Conservation (phyloP, 2,329 filamentous ascomycete genomes). For the Aspergillus chevalieri region DNA sequence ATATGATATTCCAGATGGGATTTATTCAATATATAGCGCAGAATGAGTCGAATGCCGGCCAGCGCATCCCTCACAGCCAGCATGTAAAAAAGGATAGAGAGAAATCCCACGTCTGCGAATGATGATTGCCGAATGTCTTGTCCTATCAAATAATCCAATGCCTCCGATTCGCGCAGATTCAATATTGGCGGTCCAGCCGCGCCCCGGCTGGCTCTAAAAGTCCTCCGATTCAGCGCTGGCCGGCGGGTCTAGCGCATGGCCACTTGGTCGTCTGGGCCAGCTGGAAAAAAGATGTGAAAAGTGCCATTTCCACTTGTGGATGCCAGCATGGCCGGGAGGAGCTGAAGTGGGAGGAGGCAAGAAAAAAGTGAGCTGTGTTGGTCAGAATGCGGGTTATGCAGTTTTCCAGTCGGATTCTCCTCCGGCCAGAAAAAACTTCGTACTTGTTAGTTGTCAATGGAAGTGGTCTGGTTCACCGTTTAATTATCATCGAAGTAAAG, state of each 20-base stretch:
- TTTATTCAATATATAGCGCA: background rate
- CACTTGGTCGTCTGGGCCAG: slow-evolving; percentile 14
- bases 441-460: background rate
- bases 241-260: slow-evolving; percentile 21
- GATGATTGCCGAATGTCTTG: background rate
- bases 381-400: background rate
- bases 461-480: background rate
- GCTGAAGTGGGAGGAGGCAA: background rate
- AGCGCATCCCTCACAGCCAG: background rate
- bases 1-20: background rate
- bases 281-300: background rate
- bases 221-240: slow-evolving; percentile 10
- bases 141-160: background rate
- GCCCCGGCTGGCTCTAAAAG: background rate
- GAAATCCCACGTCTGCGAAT: background rate
- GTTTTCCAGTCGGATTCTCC: background rate
- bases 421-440: background rate
- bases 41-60: background rate
- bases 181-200: background rate
- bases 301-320: background rate
- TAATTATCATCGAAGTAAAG: background rate
- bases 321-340: background rate
- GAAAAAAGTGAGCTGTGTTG: background rate
- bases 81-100: background rate
- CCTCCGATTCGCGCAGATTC: background rate